phyloP scores from a whole-genome alignment of 306 rosid species.

The Geum urbanum region DNA sequence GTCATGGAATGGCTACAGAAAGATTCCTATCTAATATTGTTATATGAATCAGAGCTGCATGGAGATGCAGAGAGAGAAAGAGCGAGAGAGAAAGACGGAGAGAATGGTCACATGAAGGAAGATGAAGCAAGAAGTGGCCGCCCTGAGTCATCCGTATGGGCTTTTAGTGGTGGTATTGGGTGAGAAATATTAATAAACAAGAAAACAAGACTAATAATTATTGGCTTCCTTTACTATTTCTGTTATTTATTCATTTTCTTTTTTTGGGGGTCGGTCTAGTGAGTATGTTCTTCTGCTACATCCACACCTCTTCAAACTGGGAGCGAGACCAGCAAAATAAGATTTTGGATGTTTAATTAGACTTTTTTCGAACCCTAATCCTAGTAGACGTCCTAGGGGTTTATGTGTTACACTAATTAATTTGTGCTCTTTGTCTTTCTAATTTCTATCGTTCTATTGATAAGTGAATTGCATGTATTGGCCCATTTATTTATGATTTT shows the following conservation, averaged over 20 bases:
- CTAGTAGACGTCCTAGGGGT: too few relatives aligned
- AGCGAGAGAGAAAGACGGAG: not conserved
- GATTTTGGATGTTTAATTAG: too few relatives aligned
- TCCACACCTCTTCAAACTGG: too few relatives aligned
- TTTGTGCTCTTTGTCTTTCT: too few relatives aligned
- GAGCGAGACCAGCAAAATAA: too few relatives aligned
- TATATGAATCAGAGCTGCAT: not conserved
- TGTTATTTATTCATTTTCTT: too few relatives aligned
- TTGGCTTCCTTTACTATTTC: not conserved
- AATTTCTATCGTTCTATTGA: too few relatives aligned
- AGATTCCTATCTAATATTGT: slow-evolving; percentile 2
- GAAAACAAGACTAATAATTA: slow-evolving; percentile 24
- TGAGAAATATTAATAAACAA: slow-evolving; percentile 19
- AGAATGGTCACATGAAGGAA: slow-evolving; percentile 5
- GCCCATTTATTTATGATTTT: too few relatives aligned
- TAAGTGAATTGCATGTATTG: too few relatives aligned
- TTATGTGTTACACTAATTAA: too few relatives aligned
- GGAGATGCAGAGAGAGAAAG: slow-evolving; percentile 1
- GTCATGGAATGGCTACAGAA: not conserved
- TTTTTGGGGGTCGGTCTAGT: not conserved
- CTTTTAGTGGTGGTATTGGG: slow-evolving; percentile 23
- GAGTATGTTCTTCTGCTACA: too few relatives aligned
- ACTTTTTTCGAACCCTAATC: too few relatives aligned
- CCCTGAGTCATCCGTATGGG: not conserved
- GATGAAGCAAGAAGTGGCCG: not conserved